Evolutionary conservation across 192 early-diverging fungal species (phyloP).

Genomic region (Rhizoclosmatium sp.): DNA sequence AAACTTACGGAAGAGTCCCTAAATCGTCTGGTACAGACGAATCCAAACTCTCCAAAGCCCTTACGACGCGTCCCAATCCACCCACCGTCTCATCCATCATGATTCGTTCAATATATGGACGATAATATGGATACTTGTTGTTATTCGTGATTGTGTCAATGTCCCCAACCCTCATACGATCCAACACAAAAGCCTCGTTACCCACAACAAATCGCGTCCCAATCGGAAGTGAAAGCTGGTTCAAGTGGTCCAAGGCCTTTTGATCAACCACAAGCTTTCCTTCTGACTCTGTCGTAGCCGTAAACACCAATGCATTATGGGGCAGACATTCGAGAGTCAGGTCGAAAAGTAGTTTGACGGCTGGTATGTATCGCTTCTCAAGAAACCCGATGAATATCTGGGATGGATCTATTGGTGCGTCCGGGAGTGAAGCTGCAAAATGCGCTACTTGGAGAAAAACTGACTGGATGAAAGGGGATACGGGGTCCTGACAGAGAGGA

Average conservation of each 20-base stretch:
- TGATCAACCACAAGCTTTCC: not conserved
- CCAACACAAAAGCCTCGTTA: conserved; percentile 9
- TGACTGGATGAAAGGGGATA: not conserved
- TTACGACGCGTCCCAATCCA: not conserved
- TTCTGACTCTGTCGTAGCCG: not conserved
- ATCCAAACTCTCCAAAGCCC: not conserved
- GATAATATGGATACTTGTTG: conserved; percentile 22
- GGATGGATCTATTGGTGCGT: not conserved
- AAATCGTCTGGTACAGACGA: not conserved
- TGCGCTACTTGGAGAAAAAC: not conserved
- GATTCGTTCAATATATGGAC: conserved; percentile 2
- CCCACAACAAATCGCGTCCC: not conserved
- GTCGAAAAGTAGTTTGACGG: conserved; percentile 1
- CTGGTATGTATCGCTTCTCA: not conserved
- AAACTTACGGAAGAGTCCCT: not conserved
- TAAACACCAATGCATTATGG: conserved; percentile 4
- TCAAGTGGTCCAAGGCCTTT: not conserved
- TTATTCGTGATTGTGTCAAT: not conserved
- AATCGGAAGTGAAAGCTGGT: not conserved
- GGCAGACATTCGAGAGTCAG: conserved; percentile 6
- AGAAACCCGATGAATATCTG: conserved; percentile 2
- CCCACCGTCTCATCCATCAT: not conserved
- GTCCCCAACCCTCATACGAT: not conserved
- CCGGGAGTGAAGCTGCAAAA: not conserved
- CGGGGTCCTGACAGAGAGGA: not conserved